Base-by-base conservation (phyloP, 225 moss, liverwort and hornwort genomes). In the Marchantia polymorpha region DNA sequence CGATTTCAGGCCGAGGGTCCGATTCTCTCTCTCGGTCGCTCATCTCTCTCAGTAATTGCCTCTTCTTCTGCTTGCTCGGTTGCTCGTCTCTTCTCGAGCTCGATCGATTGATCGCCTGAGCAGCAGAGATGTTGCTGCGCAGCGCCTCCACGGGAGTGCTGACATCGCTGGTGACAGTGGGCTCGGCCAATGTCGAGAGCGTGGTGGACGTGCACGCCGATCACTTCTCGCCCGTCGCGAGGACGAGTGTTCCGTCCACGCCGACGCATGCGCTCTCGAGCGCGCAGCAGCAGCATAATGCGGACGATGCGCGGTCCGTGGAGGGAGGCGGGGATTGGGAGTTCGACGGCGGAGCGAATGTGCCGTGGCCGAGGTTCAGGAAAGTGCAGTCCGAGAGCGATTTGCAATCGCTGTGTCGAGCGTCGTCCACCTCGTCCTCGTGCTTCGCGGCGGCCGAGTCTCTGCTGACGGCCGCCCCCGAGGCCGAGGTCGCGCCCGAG, bases 351-450 rank as follows among this genome's bases (percentile, higher is more conserved):
- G 49, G 61, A 0, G 51, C 27, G 47, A 27, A 11, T 22, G 66
- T 58, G 0, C 49, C 65, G 8, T 39, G n/a, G 0, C 77, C 85
- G 7, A 73, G 48, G 58, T 81, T 81, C 51, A 65, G 74, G 59
- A 77, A 69, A 53, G 86, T 83, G 73, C 86, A 74, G 15, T 86
- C 86, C 52, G 86, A 86, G 50, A 86, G 66, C 72, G 86, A 86
- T 77, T 54, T 86, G 59, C 83, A 86, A 59, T 27, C 82, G 4
- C 71, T 86, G 3, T 77, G 80, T 46, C 72, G 79, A 64, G 46
- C 82, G 0, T 75, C 71, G n/a, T 82, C 82, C 26, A 64, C 52
- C n/a, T 80, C 76, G 1, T 60, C 83, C 52, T 61, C 67, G 0
- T 72, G 49, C 39, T 73, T 77, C 9, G 76, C 80, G 11, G 85